Conservation (phyloP, 129 eudicot genomes). For the Flaveria robusta region DNA sequence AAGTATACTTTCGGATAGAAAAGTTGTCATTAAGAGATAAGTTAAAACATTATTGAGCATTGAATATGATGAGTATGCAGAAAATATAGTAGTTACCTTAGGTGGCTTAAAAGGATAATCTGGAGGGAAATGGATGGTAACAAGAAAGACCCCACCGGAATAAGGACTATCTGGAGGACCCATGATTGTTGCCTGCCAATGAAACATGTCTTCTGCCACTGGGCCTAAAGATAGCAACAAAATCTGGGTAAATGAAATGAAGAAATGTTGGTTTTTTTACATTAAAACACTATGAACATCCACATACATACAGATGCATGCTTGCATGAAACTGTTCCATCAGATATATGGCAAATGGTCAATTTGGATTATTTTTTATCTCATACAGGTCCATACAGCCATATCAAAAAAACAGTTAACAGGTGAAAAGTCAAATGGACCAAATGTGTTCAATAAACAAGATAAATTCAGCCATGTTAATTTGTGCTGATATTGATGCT, state of each 20-base stretch:
- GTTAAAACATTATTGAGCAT: not conserved
- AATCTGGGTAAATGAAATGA: constrained; percentile 7
- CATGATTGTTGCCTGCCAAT: constrained; percentile 82
- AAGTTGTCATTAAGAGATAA: not conserved
- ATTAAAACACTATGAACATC: not conserved
- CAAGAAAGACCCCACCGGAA: constrained; percentile 71
- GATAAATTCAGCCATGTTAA: not conserved
- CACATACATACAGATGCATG: constrained; percentile 1
- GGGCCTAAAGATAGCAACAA: constrained; percentile 49
- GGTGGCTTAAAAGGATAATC: constrained; percentile 87
- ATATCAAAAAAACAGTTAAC: not conserved
- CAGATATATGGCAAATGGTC: constrained; percentile 7
- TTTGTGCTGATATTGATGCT: constrained; percentile 1
- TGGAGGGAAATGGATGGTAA: constrained; percentile 73
- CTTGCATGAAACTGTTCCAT: not conserved
- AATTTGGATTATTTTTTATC: not conserved
- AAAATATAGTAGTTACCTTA: constrained; percentile 38
- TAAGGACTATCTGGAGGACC: constrained; percentile 81
- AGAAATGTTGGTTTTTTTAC: not conserved
- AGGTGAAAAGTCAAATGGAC: not conserved
- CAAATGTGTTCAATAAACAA: not conserved
- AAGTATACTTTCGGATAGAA: not conserved
- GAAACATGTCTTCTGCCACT: constrained; percentile 85
- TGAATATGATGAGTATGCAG: constrained; percentile 14
- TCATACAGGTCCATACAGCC: not conserved